phyloP scores from a whole-genome alignment of 23 red algal species.

The Gracilaria gracilis region DNA sequence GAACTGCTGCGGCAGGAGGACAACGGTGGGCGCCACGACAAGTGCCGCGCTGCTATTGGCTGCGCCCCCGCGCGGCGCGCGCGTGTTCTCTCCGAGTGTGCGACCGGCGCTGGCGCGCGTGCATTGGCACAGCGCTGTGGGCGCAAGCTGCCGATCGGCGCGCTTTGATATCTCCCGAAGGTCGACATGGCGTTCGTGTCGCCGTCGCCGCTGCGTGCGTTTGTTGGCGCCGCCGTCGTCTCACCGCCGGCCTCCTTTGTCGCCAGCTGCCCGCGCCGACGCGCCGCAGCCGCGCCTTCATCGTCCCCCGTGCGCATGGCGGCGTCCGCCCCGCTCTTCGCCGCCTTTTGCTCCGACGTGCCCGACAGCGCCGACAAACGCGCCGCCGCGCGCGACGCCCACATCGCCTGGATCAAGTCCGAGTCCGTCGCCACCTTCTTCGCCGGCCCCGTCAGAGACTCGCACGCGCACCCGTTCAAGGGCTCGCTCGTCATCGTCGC shows the following conservation, averaged over 20 bases:
- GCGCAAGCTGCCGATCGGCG: no score
- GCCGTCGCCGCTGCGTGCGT: neutral
- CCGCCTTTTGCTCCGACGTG: slow-evolving; percentile 49
- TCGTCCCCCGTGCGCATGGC: neutral
- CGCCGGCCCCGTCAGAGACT: neutral
- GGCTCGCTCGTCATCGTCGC: slow-evolving; percentile 18
- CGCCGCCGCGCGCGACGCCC: slow-evolving; percentile 33
- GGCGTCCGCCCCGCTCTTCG: slow-evolving; percentile 33
- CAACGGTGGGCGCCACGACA: no score
- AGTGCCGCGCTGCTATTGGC: no score
- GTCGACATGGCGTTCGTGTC: neutral
- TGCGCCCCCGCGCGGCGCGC: slow-evolving; percentile 1
- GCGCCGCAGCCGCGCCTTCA: neutral
- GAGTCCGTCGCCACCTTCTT: neutral
- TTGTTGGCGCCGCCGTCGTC: neutral
- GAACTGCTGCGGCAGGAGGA: no score
- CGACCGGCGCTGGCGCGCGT: no score
- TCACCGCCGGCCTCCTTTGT: neutral
- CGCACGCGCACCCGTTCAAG: neutral
- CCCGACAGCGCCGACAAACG: slow-evolving; percentile 27
- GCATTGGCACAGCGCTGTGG: no score
- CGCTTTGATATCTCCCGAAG: no score
- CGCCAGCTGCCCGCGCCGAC: neutral
- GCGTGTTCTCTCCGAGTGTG: neutral
- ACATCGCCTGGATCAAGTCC: slow-evolving; percentile 33